phyloP scores from a whole-genome alignment of 495 filamentous ascomycete genomes.

The Alectoria sarmentosa region DNA sequence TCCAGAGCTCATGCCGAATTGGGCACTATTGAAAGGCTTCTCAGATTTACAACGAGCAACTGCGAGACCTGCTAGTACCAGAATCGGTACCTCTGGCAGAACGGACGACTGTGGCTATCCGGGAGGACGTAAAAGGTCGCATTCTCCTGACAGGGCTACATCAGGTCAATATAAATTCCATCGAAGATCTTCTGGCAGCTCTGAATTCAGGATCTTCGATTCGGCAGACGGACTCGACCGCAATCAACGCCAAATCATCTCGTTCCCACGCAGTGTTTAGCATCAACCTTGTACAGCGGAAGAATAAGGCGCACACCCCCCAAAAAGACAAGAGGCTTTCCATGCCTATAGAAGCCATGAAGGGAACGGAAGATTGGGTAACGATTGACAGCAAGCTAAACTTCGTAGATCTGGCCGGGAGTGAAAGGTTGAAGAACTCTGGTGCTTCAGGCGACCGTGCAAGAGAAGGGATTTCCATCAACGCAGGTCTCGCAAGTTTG shows the following conservation, averaged over 20 bases:
- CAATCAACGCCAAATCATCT: constrained; percentile 97
- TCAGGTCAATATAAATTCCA: constrained; percentile 83
- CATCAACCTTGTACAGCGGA: constrained; percentile 86
- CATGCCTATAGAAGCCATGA: constrained; percentile 75
- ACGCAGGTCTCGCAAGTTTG: constrained; percentile 87
- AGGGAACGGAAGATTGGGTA: constrained; percentile 60
- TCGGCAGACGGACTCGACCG: constrained; percentile 96
- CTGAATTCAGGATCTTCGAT: constrained; percentile 91
- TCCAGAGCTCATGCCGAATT: background rate
- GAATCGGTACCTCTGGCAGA: constrained; percentile 64
- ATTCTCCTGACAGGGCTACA: constrained; percentile 87
- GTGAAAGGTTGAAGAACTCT: constrained; percentile 95
- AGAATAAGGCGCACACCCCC: constrained; percentile 49
- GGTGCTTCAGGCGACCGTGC: constrained; percentile 92
- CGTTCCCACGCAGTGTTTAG: constrained; percentile 98
- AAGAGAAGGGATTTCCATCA: constrained; percentile 97
- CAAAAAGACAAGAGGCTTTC: constrained; percentile 80
- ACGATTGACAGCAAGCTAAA: constrained; percentile 98
- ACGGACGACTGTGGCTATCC: constrained; percentile 69
- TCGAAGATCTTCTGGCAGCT: constrained; percentile 82
- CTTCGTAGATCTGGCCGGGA: constrained; percentile 97
- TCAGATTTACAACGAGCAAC: constrained; percentile 92
- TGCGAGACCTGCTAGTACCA: constrained; percentile 82
- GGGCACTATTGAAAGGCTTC: constrained; percentile 20
- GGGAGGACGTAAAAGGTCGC: constrained; percentile 84